Evolutionary conservation across 768 basidiomycete species (phyloP).

Genomic region (Calocera viscosa): DNA sequence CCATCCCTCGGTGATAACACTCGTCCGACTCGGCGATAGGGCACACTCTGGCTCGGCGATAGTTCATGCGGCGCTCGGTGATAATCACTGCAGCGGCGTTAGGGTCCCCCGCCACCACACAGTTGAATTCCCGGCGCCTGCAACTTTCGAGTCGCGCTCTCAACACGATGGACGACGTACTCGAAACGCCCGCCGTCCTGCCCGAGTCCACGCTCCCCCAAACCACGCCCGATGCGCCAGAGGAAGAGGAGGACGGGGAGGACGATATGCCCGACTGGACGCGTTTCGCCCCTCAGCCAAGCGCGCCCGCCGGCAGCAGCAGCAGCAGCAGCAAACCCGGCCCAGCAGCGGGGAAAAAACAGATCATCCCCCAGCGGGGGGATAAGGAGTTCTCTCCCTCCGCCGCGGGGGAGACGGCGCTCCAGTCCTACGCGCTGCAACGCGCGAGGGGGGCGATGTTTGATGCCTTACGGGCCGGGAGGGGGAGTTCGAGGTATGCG

Average conservation of each 20-base stretch:
- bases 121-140: no score
- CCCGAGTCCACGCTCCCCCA: constrained; percentile 20
- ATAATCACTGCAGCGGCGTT: no score
- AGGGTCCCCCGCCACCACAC: no score
- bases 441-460: constrained; percentile 78
- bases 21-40: no score
- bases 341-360: constrained; percentile 35
- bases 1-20: no score
- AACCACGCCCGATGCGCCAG: constrained; percentile 30
- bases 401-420: constrained; percentile 48
- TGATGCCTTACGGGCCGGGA: constrained; percentile 55
- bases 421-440: constrained; percentile 73
- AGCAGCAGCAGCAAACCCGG: neutral
- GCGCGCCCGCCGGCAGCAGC: constrained; percentile 20
- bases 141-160: no score
- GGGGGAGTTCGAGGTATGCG: constrained; percentile 65
- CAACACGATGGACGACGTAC: constrained; percentile 19
- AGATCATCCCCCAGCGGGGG: constrained; percentile 84
- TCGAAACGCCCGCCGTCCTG: constrained; percentile 19
- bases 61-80: no score
- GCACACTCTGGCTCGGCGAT: no score
- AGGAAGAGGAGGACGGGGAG: constrained; percentile 41
- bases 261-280: constrained; percentile 71
- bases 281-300: constrained; percentile 11
- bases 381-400: constrained; percentile 96